Evolutionary conservation across 768 basidiomycete genomes (phyloP), one percentile per base, ranked within the genome.

Genomic region (Boletellus ananas): DNA sequence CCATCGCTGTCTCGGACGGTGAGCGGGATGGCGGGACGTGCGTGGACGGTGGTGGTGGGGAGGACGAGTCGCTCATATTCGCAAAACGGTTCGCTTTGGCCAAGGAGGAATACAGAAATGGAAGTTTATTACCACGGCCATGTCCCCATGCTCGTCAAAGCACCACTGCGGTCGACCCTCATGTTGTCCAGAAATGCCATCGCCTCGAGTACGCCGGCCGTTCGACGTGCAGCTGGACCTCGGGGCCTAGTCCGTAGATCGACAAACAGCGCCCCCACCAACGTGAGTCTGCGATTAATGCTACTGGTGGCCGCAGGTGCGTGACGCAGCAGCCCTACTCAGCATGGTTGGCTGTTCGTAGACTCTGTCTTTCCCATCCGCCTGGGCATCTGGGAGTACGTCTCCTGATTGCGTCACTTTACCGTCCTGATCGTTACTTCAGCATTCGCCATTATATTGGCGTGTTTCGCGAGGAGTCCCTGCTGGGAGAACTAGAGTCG

Each of bases 331-430:
- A 44, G 59, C 55, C 55, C 18, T 17, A n/a, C 61, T n/a, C 61
- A 68, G 38, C 74, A 83, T 47, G 81, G 71, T 2, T 85, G 82
- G 77, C 65, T 91, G 23, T 92, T 83, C 61, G 70, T 90, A 39
- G 85, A 89, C 59, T 86, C 85, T 1, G 78, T 92, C 31, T 90
- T 90, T 64, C 90, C 90, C 1, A 75, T 89, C 29, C 78, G 80
- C 51, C 66, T 89, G 23, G 86, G 78, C 7, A 64, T 73, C 50
- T 86, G 85, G 82, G 90, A 92, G 86, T 90, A 61, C 56, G 84
- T 49, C 5, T 50, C 21, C 44, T 34, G 33, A 34, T 43, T 10
- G 41, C 25, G 17, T 36, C 46, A 18, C 18, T 23, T 41, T 49
- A 6, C 41, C 17, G 17, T 40, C 36, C 41, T 52, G 37, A 52